Percentiles rank a stretch among this genome's conserved stretches.
These are phyloP conservation scores for Yamadazyma spencermartinsiae DNA, from an alignment of 1,139 yeast species.

Conservation along the genomic window DNA sequence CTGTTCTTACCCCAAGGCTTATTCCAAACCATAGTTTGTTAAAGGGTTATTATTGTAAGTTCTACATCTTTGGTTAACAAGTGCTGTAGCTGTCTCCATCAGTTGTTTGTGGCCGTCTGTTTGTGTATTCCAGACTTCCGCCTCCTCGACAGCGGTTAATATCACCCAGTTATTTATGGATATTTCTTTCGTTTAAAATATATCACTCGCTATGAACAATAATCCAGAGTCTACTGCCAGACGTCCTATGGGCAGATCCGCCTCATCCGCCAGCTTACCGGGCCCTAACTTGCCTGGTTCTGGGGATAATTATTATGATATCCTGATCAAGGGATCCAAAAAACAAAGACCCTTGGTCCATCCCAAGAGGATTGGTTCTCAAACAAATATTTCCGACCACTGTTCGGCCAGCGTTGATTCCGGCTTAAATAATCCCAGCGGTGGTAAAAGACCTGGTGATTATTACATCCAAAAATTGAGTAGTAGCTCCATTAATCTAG, in stretches of 20 bases:
- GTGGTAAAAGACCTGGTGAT: constrained; percentile 42
- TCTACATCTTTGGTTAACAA: too few relatives aligned
- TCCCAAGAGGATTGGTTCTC: constrained; percentile 16
- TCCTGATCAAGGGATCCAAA: constrained; percentile 21
- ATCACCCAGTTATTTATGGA: not conserved
- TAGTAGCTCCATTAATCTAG: constrained; percentile 14
- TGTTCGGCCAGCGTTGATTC: not conserved
- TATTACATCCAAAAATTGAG: constrained; percentile 38
- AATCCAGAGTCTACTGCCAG: not conserved
- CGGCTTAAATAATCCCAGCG: not conserved
- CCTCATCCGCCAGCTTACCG: not conserved
- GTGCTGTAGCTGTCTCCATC: too few relatives aligned
- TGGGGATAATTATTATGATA: constrained; percentile 30
- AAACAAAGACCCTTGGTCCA: constrained; percentile 12
- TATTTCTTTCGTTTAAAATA: constrained; percentile 1
- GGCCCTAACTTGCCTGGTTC: constrained; percentile 8
- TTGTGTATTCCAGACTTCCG: too few relatives aligned
- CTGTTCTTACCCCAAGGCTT: too few relatives aligned
- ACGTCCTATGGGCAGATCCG: not conserved
- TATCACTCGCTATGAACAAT: not conserved
- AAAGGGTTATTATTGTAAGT: too few relatives aligned
- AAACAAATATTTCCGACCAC: constrained; percentile 12
- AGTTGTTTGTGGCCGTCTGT: too few relatives aligned
- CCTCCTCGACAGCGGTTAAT: too few relatives aligned
- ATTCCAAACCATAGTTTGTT: too few relatives aligned